Evolutionary conservation across 208 protist genomes (phyloP).

Genomic region (Leishmania amazonensis): DNA sequence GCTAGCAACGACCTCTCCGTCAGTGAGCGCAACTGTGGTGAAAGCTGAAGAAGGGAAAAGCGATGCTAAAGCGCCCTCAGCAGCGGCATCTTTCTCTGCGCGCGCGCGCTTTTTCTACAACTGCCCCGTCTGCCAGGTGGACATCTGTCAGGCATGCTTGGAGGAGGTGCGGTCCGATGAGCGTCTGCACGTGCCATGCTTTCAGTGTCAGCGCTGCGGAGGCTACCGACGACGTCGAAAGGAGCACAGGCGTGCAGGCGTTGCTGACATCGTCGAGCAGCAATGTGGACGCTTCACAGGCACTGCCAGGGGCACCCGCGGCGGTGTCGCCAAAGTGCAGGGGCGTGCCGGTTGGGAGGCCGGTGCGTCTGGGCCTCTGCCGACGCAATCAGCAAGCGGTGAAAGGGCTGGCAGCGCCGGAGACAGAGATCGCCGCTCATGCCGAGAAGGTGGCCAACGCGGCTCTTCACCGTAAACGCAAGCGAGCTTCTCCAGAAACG

Average conservation of each 20-base stretch:
- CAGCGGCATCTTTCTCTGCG: not conserved
- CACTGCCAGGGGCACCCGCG: not conserved
- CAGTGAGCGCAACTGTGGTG: not conserved
- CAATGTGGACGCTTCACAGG: not conserved
- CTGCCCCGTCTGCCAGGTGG: slow-evolving; percentile 67
- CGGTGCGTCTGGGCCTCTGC: slow-evolving; percentile 14
- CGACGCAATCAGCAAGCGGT: not conserved
- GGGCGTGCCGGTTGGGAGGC: not conserved
- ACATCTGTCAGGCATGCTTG: slow-evolving; percentile 69
- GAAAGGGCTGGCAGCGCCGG: not conserved
- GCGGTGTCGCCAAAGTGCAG: not conserved
- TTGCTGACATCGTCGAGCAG: not conserved
- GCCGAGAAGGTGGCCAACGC: not conserved
- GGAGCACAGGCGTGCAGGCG: not conserved
- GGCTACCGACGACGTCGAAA: slow-evolving; percentile 14
- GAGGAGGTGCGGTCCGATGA: slow-evolving; percentile 51
- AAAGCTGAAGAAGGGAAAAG: not conserved
- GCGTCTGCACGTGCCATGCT: slow-evolving; percentile 81
- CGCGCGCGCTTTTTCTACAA: slow-evolving; percentile 46
- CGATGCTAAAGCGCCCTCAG: not conserved
- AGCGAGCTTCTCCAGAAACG: not conserved
- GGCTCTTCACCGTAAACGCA: not conserved
- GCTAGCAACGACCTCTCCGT: not conserved
- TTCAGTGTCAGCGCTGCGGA: slow-evolving; percentile 69
- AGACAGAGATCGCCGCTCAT: not conserved